Evolutionary conservation across 176 grass and related monocot species (phyloP).

Genomic region (Oryza meyeriana): DNA sequence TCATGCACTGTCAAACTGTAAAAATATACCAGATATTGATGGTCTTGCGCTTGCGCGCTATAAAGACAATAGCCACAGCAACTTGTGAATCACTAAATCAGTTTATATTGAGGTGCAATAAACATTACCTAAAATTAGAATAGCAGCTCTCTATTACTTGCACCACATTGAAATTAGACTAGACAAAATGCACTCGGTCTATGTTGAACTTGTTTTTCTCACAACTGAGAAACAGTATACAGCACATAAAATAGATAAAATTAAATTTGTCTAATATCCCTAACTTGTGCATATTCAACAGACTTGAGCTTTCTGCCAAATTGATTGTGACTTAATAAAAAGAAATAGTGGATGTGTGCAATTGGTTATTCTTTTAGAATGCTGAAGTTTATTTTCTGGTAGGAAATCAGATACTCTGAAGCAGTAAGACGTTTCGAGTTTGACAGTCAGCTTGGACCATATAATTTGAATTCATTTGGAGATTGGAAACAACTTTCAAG

Average conservation of each 20-base stretch:
- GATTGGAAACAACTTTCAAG: constrained; percentile 84
- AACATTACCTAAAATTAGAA: not conserved
- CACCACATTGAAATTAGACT: not conserved
- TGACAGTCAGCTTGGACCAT: constrained; percentile 74
- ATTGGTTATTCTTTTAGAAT: not conserved
- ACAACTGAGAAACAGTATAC: not conserved
- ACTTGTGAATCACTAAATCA: not conserved
- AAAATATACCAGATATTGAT: not conserved
- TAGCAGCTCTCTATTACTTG: not conserved
- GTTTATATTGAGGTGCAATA: not conserved
- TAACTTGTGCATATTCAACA: not conserved
- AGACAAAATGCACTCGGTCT: constrained; percentile 7
- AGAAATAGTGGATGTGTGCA: not conserved
- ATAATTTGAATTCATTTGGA: constrained; percentile 61
- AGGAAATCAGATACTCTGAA: constrained; percentile 88
- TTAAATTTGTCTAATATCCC: not conserved
- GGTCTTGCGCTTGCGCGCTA: not conserved
- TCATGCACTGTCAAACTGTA: not conserved
- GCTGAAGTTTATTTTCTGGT: constrained; percentile 51
- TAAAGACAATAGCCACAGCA: not conserved
- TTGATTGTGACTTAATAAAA: not conserved
- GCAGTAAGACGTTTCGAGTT: constrained; percentile 72
- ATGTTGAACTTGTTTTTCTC: not conserved
- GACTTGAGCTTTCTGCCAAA: not conserved
- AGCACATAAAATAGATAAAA: not conserved